phyloP scores from a whole-genome alignment of 164 flowering plant genomes.

The Warburgia ugandensis region DNA sequence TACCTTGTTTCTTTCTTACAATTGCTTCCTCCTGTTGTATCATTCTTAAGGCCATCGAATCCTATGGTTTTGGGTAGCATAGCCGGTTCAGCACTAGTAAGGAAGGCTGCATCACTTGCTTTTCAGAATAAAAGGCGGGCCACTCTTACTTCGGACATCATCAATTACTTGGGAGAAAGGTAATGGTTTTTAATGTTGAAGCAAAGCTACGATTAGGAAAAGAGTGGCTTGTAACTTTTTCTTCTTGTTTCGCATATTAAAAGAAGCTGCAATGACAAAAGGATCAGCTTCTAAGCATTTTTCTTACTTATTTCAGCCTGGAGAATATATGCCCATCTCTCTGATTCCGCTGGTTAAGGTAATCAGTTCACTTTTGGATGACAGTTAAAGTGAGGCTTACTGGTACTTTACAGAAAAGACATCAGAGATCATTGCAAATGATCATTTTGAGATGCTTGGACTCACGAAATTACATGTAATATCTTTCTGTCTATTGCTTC shows the following conservation, averaged over 20 bases:
- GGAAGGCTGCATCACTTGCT: conserved; percentile 85
- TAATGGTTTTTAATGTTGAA: conserved; percentile 7
- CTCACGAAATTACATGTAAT: too few relatives aligned
- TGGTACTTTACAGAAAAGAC: too few relatives aligned
- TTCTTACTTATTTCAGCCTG: conserved; percentile 49
- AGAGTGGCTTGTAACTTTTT: neutral
- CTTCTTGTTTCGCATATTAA: neutral
- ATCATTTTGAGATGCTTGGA: too few relatives aligned
- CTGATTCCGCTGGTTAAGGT: too few relatives aligned
- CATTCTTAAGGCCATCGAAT: conserved; percentile 28
- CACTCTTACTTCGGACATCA: conserved; percentile 81
- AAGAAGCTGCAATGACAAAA: neutral
- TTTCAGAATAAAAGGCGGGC: conserved; percentile 69
- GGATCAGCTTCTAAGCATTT: neutral
- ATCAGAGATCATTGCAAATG: too few relatives aligned
- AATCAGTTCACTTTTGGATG: too few relatives aligned
- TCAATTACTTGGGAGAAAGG: conserved; percentile 83
- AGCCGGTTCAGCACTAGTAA: conserved; percentile 73
- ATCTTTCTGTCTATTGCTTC: too few relatives aligned
- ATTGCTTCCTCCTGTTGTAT: neutral
- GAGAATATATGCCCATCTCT: conserved; percentile 56
- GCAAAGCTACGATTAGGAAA: neutral
- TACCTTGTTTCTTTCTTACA: neutral
- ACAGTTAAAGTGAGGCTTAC: too few relatives aligned
- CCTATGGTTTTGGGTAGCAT: conserved; percentile 81